Conservation (phyloP, 371 early-diverging fungal genomes). For the Coemansia sp. region DNA sequence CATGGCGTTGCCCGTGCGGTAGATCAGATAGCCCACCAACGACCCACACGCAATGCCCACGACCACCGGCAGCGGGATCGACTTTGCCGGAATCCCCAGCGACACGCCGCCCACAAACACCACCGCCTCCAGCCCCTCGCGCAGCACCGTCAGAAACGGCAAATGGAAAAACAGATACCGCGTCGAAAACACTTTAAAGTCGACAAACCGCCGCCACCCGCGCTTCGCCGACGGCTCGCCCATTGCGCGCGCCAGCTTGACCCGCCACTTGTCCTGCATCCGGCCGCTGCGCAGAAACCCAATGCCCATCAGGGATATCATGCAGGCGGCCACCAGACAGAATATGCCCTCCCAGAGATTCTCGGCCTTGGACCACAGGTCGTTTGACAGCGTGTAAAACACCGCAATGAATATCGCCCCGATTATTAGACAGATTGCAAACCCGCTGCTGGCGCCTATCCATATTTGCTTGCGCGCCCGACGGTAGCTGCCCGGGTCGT, state of each 20-base stretch:
- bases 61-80: slow-evolving; percentile 76
- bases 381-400: slow-evolving; percentile 58
- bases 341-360: slow-evolving; percentile 79
- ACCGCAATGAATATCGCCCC: slow-evolving; percentile 72
- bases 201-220: slow-evolving; percentile 25
- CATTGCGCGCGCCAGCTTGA: slow-evolving; percentile 60
- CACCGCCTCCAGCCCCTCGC: slow-evolving; percentile 75
- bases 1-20: slow-evolving; percentile 65
- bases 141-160: slow-evolving; percentile 74
- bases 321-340: slow-evolving; percentile 60
- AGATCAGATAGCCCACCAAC: slow-evolving; percentile 68
- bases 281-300: slow-evolving; percentile 69
- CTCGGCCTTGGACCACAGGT: slow-evolving; percentile 72
- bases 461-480: slow-evolving; percentile 60
- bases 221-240: slow-evolving; percentile 26
- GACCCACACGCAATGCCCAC: slow-evolving; percentile 66
- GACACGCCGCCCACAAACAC: slow-evolving; percentile 83
- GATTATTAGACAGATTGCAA: slow-evolving; percentile 63
- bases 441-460: slow-evolving; percentile 61
- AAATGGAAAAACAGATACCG: slow-evolving; percentile 68
- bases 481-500: slow-evolving; percentile 52
- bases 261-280: slow-evolving; percentile 70
- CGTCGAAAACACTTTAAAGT: slow-evolving; percentile 34
- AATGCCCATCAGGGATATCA: slow-evolving; percentile 72
- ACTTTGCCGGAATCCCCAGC: slow-evolving; percentile 60